Evolutionary conservation across 306 rosid species (phyloP), one percentile per base, ranked within the genome.

Genomic region (Rosa rugosa): DNA sequence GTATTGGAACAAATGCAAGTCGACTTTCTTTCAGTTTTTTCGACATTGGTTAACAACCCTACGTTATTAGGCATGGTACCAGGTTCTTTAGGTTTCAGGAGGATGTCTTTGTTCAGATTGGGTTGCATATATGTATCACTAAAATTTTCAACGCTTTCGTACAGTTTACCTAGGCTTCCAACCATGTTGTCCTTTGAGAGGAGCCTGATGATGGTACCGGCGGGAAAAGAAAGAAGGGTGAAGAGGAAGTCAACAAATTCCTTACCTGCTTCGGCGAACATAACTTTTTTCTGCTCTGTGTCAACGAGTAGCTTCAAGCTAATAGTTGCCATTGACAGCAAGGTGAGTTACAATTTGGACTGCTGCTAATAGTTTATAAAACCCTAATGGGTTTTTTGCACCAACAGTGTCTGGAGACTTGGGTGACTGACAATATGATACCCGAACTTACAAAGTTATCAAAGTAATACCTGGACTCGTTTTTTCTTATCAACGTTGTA

Each of bases 171-270:
- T 3, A 83, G 12, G 18, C 64, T 8, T 8, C 83, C 83, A 40
- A 22, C 57, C 71, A 75, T 75, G 34, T 69, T 75, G 34, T 69
- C 3, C 0, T 74, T 69, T 4, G 42, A 73, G 5, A 89, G 73
- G 2, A 88, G 87, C 34, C 41, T 72, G 0, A 73, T 8, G 5
- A 86, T 70, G 0, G 83, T 62, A 0, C 86, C 80, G 0, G 85
- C 4, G 0, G 90, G 94, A 31, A 86, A 47, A 1, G 87, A 13
- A 0, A 86, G 72, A 7, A 86, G 34, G 22, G 25, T 68, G 12
- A 91, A 73, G 1, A 89, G 84, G 22, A 91, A 86, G 50, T 87
- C 90, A 4, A 80, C 8, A 0, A 91, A 84, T 3, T 60, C 57
- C 31, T 91, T 89, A 0, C 85, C 80, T 0, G 89, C 57, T 25